phyloP scores from a whole-genome alignment of 75 land plant genomes.

The Cunninghamia lanceolata region DNA sequence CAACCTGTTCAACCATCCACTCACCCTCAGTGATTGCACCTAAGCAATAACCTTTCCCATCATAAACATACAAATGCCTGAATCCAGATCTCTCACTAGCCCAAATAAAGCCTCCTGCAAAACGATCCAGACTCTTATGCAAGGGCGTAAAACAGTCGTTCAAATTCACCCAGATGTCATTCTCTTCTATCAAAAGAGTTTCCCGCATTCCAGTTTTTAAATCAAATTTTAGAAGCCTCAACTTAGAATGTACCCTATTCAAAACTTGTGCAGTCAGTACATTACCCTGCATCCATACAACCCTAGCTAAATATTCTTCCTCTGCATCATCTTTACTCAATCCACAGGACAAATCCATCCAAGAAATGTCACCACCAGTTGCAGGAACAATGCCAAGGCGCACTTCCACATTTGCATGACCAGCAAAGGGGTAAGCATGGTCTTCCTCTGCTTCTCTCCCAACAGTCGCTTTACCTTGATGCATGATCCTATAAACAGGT shows the following conservation, averaged over 20 bases:
- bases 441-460: conserved; percentile 96
- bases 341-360: conserved; percentile 95
- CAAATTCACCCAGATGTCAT: conserved; percentile 71
- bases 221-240: conserved; percentile 86
- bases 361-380: conserved; percentile 55
- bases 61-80: conserved; percentile 87
- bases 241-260: conserved; percentile 65
- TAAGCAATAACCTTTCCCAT: conserved; percentile 62
- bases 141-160: conserved; percentile 96
- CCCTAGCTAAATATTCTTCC: conserved; percentile 88
- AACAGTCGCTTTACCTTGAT: conserved; percentile 85
- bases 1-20: conserved; percentile 97
- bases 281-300: conserved; percentile 86
- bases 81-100: conserved; percentile 96
- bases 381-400: conserved; percentile 79
- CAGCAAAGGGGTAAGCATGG: conserved; percentile 96
- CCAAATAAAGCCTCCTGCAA: conserved; percentile 83
- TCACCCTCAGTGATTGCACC: conserved; percentile 90
- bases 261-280: conserved; percentile 81
- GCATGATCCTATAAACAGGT: conserved; percentile 91
- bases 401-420: conserved; percentile 78
- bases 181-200: conserved; percentile 64
- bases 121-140: conserved; percentile 39
- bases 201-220: conserved; percentile 60
- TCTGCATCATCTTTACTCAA: conserved; percentile 2